Conservation (phyloP, 139 green algal species). For the Volvox africanus region DNA sequence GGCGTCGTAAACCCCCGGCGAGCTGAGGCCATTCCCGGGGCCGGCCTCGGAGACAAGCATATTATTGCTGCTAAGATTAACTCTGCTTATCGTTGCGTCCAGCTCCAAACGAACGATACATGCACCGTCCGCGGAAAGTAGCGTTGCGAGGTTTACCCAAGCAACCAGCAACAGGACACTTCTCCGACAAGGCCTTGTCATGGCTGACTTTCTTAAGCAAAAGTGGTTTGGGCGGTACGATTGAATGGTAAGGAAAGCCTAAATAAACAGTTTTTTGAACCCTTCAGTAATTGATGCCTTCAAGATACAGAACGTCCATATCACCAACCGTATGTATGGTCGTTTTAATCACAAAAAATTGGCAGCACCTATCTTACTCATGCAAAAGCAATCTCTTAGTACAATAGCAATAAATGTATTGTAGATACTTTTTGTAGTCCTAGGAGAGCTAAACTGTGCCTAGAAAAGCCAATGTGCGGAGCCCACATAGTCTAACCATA, state of each 20-base stretch:
- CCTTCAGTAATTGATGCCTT: background rate
- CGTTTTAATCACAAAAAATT: background rate
- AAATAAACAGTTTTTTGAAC: background rate
- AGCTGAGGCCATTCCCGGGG: background rate
- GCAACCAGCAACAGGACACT: background rate
- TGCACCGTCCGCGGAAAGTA: background rate
- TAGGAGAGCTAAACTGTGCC: background rate
- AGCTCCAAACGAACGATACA: conserved; percentile 4
- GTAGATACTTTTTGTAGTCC: background rate
- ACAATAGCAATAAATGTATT: background rate
- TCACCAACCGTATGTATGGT: background rate
- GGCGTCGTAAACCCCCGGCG: background rate
- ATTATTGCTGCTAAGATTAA: background rate
- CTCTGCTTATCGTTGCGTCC: background rate
- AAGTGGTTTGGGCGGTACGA: background rate
- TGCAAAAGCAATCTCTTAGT: background rate
- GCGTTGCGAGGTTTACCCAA: background rate
- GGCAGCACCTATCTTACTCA: background rate
- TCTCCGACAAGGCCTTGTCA: background rate
- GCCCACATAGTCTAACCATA: background rate
- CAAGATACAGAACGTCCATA: background rate
- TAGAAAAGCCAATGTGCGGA: too few species aligned
- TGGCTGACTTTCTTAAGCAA: background rate
- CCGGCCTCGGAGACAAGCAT: background rate
- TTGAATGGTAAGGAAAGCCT: background rate